Evolutionary conservation across 768 basidiomycete species (phyloP), one percentile per base, ranked within the genome.

Genomic region (Hortiboletus campestris): DNA sequence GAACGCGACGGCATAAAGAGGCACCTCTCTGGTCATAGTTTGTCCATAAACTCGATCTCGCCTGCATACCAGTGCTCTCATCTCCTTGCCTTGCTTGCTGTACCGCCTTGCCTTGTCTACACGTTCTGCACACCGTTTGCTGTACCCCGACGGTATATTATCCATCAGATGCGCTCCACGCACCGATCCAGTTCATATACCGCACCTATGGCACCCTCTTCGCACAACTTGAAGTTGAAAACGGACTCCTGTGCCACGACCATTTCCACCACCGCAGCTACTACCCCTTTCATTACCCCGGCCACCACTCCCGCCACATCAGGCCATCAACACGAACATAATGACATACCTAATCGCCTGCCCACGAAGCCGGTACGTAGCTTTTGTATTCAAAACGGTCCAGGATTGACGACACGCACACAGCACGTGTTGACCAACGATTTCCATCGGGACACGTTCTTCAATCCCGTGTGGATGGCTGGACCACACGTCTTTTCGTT

Each of bases 381-480:
- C 8, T 16, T 9, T 10, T 36, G n/a, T 10, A 5, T 35, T 17
- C 22, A 5, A 19, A 22, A 25, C 4, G 3, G 16, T 1, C 4
- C 14, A 11, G 6, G 4, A 4, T 19, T 61, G 5, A 63, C 35
- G 13, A 32, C 9, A 19, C 20, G 46, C 6, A 16, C 3, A 1
- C 25, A 60, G 55, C 32, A 41, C 22, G 22, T 6, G 14, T 31
- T 11, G 16, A 40, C 55, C 35, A 25, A 17, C 0, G 68, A 86
- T 82, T 67, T 84, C 78, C 61, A 81, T 77, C 31, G 75, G 68
- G 58, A 83, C 78, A 34, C 76, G 69, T 53, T 80, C 78, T 46
- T 75, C 71, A 49, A 76, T 58, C 35, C 62, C 60, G 28, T 75
- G 67, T 28, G 81, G 78, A 64, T 19, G 46, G 29, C 56, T 0